Conservation (phyloP, 805 yeast genomes). For the Candida yuanshanica region DNA sequence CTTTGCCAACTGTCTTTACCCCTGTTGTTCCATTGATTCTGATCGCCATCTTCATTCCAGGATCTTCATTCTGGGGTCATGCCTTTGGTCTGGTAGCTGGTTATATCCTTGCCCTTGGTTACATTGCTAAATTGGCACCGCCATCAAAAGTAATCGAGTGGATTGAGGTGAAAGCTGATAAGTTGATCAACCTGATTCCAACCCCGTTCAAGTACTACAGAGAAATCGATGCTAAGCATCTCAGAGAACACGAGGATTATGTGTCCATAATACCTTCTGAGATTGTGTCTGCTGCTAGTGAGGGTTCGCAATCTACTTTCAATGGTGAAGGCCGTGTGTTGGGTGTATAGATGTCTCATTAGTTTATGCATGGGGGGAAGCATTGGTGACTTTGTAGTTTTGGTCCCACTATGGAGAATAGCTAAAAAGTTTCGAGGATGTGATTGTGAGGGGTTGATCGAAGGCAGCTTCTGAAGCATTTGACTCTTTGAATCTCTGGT, state of each 20-base stretch:
- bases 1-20: constrained; percentile 51
- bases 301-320: constrained; percentile 8
- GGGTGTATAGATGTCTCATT: constrained; percentile 13
- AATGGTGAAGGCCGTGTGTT: constrained; percentile 21
- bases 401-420: no score
- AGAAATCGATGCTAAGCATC: constrained; percentile 53
- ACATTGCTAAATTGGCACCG: constrained; percentile 54
- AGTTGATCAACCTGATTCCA: constrained; percentile 49
- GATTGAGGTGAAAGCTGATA: constrained; percentile 53
- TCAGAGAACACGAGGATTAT: constrained; percentile 30
- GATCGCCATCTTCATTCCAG: constrained; percentile 51
- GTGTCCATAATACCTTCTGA: constrained; percentile 22
- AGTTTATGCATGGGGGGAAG: no score
- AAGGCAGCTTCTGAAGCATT: no score
- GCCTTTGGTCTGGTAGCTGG: constrained; percentile 64
- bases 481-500: no score
- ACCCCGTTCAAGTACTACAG: constrained; percentile 46
- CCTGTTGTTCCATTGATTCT: constrained; percentile 52
- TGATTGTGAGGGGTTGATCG: no score
- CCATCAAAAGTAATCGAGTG: constrained; percentile 57
- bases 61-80: constrained; percentile 71
- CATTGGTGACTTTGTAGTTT: no score
- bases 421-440: no score
- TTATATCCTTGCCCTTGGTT: constrained; percentile 51
- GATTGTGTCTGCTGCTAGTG: constrained; percentile 1